These are phyloP conservation scores for Parafenestella ontariensis DNA, from an alignment of 2,329 filamentous ascomycete genomes.

Conservation along the genomic window DNA sequence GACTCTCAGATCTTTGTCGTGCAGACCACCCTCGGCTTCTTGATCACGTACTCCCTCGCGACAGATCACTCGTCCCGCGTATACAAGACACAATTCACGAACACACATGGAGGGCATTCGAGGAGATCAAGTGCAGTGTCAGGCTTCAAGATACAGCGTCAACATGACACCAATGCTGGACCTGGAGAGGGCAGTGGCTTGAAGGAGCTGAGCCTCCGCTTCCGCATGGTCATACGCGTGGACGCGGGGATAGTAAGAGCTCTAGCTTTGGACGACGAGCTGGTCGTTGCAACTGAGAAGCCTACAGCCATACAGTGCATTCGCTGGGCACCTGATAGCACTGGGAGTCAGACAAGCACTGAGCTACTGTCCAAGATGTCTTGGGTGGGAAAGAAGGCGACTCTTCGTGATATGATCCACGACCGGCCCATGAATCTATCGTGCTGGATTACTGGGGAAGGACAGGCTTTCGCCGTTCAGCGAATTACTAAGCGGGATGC, in stretches of 20 bases:
- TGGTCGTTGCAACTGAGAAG: conserved; percentile 89
- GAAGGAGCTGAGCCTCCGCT: conserved; percentile 85
- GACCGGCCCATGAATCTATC: conserved; percentile 96
- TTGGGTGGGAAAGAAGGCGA: conserved; percentile 80
- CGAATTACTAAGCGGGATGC: conserved; percentile 56
- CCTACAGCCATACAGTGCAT: conserved; percentile 97
- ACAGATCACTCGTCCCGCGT: conserved; percentile 82
- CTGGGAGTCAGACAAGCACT: conserved; percentile 84
- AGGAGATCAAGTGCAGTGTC: conserved; percentile 58
- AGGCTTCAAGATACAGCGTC: conserved; percentile 48
- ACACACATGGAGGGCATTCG: conserved; percentile 51
- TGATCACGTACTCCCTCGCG: conserved; percentile 93
- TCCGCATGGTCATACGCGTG: conserved; percentile 97
- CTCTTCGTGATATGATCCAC: conserved; percentile 84
- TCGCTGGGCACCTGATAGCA: conserved; percentile 85
- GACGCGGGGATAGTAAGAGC: conserved; percentile 92
- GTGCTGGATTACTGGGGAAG: conserved; percentile 90
- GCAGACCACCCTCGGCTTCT: conserved; percentile 82
- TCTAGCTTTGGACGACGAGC: conserved; percentile 87
- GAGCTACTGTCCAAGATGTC: conserved; percentile 87
- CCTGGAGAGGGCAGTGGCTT: conserved; percentile 84
- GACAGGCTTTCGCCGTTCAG: conserved; percentile 89
- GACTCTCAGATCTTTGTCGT: conserved; percentile 93
- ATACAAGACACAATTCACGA: conserved; percentile 82
- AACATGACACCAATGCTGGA: conserved; percentile 58